These are phyloP conservation scores for Heterobasidion occidentale DNA, from an alignment of 1,284 basidiomycete genomes.

Conservation along the genomic window DNA sequence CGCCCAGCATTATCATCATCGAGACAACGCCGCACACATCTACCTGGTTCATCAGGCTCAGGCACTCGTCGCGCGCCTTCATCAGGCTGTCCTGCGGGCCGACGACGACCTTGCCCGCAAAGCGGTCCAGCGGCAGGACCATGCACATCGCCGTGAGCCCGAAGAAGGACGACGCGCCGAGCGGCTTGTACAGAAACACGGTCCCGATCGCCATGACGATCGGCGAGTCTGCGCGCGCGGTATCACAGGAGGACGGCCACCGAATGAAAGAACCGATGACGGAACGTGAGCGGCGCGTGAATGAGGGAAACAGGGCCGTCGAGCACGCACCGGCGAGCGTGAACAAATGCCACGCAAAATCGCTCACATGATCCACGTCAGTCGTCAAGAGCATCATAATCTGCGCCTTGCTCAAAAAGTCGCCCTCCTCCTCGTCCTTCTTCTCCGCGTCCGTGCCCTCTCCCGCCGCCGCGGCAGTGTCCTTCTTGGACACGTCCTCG, in stretches of 20 bases:
- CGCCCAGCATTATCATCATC: too few species aligned
- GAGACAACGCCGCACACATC: too few species aligned
- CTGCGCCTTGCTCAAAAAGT: constrained; percentile 85
- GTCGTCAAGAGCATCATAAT: constrained; percentile 87
- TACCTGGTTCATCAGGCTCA: constrained; percentile 83
- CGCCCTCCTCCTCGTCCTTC: constrained; percentile 57
- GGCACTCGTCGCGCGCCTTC: constrained; percentile 87
- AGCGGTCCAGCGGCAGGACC: constrained; percentile 85
- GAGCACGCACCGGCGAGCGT: constrained; percentile 44
- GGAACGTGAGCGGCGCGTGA: too few species aligned
- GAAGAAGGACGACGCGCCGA: constrained; percentile 76
- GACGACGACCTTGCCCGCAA: constrained; percentile 80
- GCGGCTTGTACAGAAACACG: constrained; percentile 71
- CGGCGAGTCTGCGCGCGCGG: constrained; percentile 76
- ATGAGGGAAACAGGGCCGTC: neutral
- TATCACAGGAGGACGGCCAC: too few species aligned
- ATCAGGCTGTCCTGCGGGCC: constrained; percentile 82
- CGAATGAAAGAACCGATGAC: too few species aligned
- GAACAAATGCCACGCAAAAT: constrained; percentile 78
- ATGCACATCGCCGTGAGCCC: constrained; percentile 79
- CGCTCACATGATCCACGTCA: constrained; percentile 84
- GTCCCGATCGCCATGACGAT: constrained; percentile 81
- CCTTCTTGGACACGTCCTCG: constrained; percentile 5
- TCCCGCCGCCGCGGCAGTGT: constrained; percentile 3
- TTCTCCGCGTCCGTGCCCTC: constrained; percentile 21